These are phyloP conservation scores for Ilyonectria destructans DNA, from an alignment of 2,329 filamentous ascomycete species.

Conservation along the genomic window DNA sequence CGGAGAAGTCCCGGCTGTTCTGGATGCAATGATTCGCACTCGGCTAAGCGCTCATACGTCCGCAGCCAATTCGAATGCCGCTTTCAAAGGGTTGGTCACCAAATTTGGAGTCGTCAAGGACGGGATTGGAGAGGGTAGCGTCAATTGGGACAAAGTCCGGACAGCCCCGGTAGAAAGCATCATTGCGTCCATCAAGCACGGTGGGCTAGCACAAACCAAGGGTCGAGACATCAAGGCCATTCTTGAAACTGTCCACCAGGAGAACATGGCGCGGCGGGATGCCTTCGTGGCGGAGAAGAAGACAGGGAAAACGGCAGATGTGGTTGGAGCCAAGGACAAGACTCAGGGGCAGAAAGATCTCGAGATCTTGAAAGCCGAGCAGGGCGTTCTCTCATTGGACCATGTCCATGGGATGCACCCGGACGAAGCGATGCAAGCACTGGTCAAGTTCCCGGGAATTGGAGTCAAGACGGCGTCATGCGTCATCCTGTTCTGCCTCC, in stretches of 20 bases:
- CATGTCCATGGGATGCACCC: conserved; percentile 50
- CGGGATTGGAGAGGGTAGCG: conserved; percentile 48
- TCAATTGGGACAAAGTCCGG: conserved; percentile 49
- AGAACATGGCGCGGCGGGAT: conserved; percentile 44
- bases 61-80: conserved; percentile 47
- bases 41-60: conserved; percentile 49
- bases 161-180: conserved; percentile 64
- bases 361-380: conserved; percentile 48
- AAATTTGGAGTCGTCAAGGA: conserved; percentile 45
- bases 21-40: conserved; percentile 48
- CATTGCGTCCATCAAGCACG: conserved; percentile 72
- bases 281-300: conserved; percentile 46
- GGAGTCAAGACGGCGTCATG: conserved; percentile 50
- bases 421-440: conserved; percentile 48
- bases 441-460: conserved; percentile 49
- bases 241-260: conserved; percentile 46
- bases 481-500: conserved; percentile 49
- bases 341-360: conserved; percentile 49
- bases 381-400: conserved; percentile 46
- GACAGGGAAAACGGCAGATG: conserved; percentile 32
- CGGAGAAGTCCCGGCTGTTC: conserved; percentile 48
- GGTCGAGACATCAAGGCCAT: conserved; percentile 49
- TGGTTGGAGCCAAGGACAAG: conserved; percentile 41
- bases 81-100: conserved; percentile 46
- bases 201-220: conserved; percentile 53